A percentile compares a stretch with the other conserved stretches of the same genome.
Evolutionary conservation across 2,329 filamentous ascomycete genomes (phyloP).

Genomic region (Ceratocystis harringtonii): DNA sequence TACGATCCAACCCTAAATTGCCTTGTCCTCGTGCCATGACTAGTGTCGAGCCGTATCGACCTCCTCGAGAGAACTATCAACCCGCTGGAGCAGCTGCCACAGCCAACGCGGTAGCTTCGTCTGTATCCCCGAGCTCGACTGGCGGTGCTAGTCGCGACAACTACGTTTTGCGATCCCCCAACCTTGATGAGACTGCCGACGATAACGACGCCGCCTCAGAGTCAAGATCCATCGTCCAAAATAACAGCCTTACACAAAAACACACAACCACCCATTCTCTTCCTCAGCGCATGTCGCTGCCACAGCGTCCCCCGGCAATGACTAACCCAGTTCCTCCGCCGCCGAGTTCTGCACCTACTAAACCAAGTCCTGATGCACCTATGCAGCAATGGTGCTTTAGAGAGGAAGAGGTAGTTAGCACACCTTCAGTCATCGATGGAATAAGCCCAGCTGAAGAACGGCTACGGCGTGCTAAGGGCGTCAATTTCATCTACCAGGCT

Average conservation of each 20-base stretch:
- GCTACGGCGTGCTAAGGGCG: slow-evolving; percentile 69
- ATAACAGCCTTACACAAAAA: background rate
- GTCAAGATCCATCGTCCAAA: background rate
- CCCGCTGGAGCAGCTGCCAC: slow-evolving; percentile 28
- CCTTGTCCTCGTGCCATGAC: slow-evolving; percentile 31
- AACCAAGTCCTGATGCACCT: background rate
- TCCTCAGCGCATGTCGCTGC: background rate
- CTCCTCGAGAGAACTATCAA: slow-evolving; percentile 42
- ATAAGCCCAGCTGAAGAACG: slow-evolving; percentile 64
- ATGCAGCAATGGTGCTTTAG: slow-evolving; percentile 72
- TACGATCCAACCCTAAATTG: background rate
- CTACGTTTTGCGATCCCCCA: slow-evolving; percentile 9
- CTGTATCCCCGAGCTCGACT: slow-evolving; percentile 3
- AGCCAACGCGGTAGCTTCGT: background rate
- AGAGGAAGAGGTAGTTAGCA: slow-evolving; percentile 63
- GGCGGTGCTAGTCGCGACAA: background rate
- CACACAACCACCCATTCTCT: background rate
- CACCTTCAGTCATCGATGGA: slow-evolving; percentile 74
- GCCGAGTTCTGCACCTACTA: background rate
- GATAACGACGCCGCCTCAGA: background rate
- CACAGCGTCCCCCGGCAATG: slow-evolving; percentile 4
- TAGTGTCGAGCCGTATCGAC: slow-evolving; percentile 45
- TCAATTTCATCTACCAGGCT: slow-evolving; percentile 92
- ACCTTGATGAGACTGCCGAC: slow-evolving; percentile 6
- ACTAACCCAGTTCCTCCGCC: background rate